Conservation (phyloP, 2,329 filamentous ascomycete genomes). For the Nemania serpens region DNA sequence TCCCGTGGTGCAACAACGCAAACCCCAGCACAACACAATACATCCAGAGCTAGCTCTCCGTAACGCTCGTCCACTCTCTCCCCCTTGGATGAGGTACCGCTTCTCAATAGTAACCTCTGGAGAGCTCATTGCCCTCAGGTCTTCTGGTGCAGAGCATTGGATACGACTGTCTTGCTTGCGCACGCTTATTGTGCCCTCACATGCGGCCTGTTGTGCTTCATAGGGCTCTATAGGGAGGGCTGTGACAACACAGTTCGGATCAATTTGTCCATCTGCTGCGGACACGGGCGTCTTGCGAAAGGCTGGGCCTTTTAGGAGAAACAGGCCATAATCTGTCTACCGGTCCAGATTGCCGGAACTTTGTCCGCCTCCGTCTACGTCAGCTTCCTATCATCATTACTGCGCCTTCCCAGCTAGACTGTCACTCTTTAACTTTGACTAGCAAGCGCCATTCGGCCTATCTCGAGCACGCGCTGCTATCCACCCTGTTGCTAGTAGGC, state of each 20-base stretch:
- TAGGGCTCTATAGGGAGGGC: no score
- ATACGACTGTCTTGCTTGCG: not conserved
- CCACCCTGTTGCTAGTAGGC: not conserved
- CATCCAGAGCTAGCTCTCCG: not conserved
- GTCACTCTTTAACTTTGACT: not conserved
- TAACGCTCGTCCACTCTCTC: no score
- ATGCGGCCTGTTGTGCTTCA: no score
- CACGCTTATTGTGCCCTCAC: no score
- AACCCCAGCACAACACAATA: not conserved
- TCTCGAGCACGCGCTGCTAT: not conserved
- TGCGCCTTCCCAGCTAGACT: not conserved
- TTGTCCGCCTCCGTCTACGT: slow-evolving; percentile 16
- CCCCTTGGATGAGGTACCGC: no score
- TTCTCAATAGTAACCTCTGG: no score
- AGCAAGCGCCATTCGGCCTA: slow-evolving; percentile 1
- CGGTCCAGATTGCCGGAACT: slow-evolving; percentile 13
- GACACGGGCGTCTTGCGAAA: not conserved
- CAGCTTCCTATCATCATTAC: slow-evolving; percentile 17
- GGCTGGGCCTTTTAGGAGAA: slow-evolving; percentile 2
- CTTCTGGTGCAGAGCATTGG: not conserved
- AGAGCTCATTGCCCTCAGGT: no score
- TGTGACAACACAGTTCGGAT: no score
- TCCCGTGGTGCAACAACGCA: not conserved
- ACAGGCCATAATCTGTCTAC: slow-evolving; percentile 1
- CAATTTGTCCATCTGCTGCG: no score